Evolutionary conservation across 441 rosid genomes (phyloP).

Genomic region (Mallotus repandus): DNA sequence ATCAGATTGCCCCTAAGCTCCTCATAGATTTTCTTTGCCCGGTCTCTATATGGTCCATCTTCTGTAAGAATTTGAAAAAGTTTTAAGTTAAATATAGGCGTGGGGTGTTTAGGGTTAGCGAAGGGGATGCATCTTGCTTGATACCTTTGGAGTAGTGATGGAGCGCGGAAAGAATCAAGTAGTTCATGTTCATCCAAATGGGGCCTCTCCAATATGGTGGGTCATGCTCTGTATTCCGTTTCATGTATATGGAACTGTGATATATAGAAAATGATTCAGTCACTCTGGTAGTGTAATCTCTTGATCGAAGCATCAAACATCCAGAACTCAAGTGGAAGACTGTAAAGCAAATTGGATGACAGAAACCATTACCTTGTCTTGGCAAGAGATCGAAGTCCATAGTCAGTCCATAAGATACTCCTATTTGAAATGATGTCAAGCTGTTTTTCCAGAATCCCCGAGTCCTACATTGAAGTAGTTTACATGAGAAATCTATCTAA

Average conservation of each 20-base stretch:
- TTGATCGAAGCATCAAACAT: background rate
- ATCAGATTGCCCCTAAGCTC: constrained; percentile 79
- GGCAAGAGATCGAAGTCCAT: constrained; percentile 90
- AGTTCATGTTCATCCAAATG: constrained; percentile 97
- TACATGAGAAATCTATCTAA: constrained; percentile 7
- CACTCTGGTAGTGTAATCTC: background rate
- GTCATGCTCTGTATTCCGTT: constrained; percentile 90
- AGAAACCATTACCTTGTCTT: constrained; percentile 63
- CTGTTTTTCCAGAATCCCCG: constrained; percentile 90
- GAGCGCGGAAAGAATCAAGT: constrained; percentile 85
- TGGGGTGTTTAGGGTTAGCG: background rate
- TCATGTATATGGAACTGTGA: constrained; percentile 86
- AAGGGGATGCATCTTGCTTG: background rate
- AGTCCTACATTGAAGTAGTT: constrained; percentile 46
- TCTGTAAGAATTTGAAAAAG: constrained; percentile 47
- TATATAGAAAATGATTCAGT: constrained; percentile 14
- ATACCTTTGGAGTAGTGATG: constrained; percentile 83
- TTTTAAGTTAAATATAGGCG: background rate
- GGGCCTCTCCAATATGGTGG: constrained; percentile 99
- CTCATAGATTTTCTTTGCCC: constrained; percentile 55
- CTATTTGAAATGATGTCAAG: constrained; percentile 77
- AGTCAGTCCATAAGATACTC: constrained; percentile 76
- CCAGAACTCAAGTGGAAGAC: background rate
- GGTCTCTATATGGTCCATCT: constrained; percentile 76
- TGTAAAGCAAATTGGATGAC: background rate